Percentiles rank a stretch among this genome's conserved stretches.
Evolutionary conservation across 495 filamentous ascomycete species (phyloP).

Genomic region (Trichoderma asperelloides): DNA sequence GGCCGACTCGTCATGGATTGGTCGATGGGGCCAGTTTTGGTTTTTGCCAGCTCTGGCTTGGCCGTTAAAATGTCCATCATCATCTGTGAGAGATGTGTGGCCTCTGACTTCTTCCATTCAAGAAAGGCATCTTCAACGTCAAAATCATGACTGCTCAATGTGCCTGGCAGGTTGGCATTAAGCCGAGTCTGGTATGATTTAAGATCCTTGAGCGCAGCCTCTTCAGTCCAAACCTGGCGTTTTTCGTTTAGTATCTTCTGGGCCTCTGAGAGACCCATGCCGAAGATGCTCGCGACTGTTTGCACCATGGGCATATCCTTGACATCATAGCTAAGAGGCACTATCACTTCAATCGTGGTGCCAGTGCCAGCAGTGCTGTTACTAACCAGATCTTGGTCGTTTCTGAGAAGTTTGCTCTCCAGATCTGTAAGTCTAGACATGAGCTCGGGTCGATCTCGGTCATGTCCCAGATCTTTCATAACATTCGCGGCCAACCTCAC

Average conservation of each 20-base stretch:
- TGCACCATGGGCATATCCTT: slow-evolving; percentile 96
- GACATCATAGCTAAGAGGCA: slow-evolving; percentile 79
- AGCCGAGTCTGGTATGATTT: slow-evolving; percentile 88
- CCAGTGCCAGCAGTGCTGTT: slow-evolving; percentile 44
- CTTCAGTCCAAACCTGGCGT: slow-evolving; percentile 77
- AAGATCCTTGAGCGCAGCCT: slow-evolving; percentile 79
- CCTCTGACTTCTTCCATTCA: slow-evolving; percentile 79
- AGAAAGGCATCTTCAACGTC: slow-evolving; percentile 85
- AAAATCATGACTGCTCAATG: slow-evolving; percentile 77
- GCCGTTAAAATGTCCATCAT: slow-evolving; percentile 82
- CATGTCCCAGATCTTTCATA: slow-evolving; percentile 64
- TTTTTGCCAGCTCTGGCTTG: slow-evolving; percentile 76
- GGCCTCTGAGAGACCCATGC: slow-evolving; percentile 60
- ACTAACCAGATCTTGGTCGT: slow-evolving; percentile 78
- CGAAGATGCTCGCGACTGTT: slow-evolving; percentile 76
- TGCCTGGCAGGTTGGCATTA: slow-evolving; percentile 64
- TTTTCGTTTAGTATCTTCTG: slow-evolving; percentile 81
- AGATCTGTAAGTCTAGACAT: slow-evolving; percentile 66
- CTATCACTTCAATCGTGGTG: slow-evolving; percentile 63
- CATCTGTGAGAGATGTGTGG: slow-evolving; percentile 76
- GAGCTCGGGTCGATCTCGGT: slow-evolving; percentile 73
- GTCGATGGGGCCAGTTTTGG: slow-evolving; percentile 27
- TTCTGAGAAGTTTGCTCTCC: slow-evolving; percentile 88
- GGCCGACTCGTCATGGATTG: slow-evolving; percentile 39
- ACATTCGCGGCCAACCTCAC: slow-evolving; percentile 76